phyloP scores from a whole-genome alignment of 2,329 filamentous ascomycete species.

The Aspergillus tamarii region DNA sequence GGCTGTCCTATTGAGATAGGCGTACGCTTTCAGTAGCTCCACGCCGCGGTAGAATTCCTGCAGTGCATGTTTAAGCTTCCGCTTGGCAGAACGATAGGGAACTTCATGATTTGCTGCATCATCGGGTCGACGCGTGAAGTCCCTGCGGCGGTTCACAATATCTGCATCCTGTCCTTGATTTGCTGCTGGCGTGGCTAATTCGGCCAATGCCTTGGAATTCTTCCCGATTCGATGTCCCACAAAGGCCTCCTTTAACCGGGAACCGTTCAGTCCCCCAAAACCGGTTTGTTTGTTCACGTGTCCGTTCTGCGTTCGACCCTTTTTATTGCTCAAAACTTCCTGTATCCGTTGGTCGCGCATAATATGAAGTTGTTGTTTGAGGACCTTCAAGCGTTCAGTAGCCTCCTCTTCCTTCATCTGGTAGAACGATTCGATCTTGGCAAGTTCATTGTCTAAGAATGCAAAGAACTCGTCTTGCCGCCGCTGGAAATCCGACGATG shows the following conservation, averaged over 20 bases:
- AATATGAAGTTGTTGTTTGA: slow-evolving; percentile 85
- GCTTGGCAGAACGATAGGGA: slow-evolving; percentile 83
- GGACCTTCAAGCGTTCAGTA: slow-evolving; percentile 66
- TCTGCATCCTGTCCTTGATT: slow-evolving; percentile 35
- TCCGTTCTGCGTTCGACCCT: slow-evolving; percentile 25
- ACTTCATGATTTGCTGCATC: slow-evolving; percentile 60
- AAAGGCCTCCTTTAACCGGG: slow-evolving; percentile 44
- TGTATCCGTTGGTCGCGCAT: slow-evolving; percentile 83
- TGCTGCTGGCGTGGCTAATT: slow-evolving; percentile 45
- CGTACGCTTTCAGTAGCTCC: slow-evolving; percentile 89
- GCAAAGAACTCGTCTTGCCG: slow-evolving; percentile 82
- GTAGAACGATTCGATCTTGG: slow-evolving; percentile 94
- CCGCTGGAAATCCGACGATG: slow-evolving; percentile 65
- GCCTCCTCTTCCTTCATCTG: slow-evolving; percentile 85
- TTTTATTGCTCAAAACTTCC: slow-evolving; percentile 63
- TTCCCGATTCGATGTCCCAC: slow-evolving; percentile 57
- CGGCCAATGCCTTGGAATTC: slow-evolving; percentile 55
- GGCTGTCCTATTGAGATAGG: slow-evolving; percentile 84
- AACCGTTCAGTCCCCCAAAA: slow-evolving; percentile 28
- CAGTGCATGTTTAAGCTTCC: slow-evolving; percentile 86
- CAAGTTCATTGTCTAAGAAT: slow-evolving; percentile 80
- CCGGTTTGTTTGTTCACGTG: slow-evolving; percentile 27
- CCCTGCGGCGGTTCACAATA: slow-evolving; percentile 41
- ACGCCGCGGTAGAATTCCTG: slow-evolving; percentile 92
- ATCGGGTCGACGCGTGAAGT: slow-evolving; percentile 52